Evolutionary conservation across 495 filamentous ascomycete genomes (phyloP), one percentile per base, ranked within the genome.

Genomic region (Penicillium chermesinum): DNA sequence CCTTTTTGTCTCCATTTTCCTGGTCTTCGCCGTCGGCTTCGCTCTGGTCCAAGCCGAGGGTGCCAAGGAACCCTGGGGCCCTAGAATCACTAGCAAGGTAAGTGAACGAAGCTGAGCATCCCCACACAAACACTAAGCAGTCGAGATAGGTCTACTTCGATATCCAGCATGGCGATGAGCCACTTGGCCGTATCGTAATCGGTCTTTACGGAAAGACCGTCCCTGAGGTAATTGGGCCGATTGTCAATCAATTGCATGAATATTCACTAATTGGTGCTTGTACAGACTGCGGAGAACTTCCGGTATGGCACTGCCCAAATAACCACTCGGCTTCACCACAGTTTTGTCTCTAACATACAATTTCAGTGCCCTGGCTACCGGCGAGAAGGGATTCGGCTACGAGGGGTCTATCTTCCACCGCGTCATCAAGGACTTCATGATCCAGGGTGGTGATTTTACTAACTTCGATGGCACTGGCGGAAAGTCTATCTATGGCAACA

Each of bases 391-490:
- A 60, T 96, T 86, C 63, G 93, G 93, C 47, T 98, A 96, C 67
- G 83, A 96, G 69, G 91, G 89, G 27, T 96, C 90, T 17, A 82
- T 72, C 66, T 98, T 98, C 85, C 93, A 98, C 82, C 88, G 93
- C 72, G 94, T 98, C 62, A 98, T 98, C 77, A 90, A 91, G 77
- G 61, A 86, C 47, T 98, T 98, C 77, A 98, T 98, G 93, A 96
- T 96, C 67, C 93, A 98, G 75, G 93, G 93, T 66, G 93, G 94
- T 73, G 94, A 99, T 75, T 99, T 99, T 75, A 99, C 94, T 68
- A 88, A 84, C 52, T 84, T 84, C 55, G 91, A 99, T 13, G 78
- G 91, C 61, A 96, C 91, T 64, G 93, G 93, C 67, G 93, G 93
- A 60, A 96, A 96, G 81, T 95, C 90, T 37, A 87, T 98, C 74